A percentile compares a stretch with the other conserved stretches of the same genome.
Conservation (phyloP, 257 asterid genomes). For the Solanum paucissectum region DNA sequence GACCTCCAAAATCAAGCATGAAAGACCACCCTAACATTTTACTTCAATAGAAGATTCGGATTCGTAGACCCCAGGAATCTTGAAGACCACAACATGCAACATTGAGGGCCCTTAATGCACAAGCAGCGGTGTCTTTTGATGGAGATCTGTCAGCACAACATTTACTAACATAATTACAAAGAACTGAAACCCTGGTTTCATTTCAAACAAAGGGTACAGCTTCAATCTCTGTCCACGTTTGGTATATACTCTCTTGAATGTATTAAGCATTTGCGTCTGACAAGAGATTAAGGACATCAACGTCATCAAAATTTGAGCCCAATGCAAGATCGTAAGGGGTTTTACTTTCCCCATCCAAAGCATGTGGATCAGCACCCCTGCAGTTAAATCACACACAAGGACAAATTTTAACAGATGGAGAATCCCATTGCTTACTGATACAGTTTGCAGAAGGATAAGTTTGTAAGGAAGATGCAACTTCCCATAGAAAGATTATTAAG, state of each 20-base stretch:
- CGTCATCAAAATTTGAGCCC: conserved; percentile 54
- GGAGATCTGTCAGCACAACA: conserved; percentile 7
- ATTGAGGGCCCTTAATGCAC: conserved; percentile 1
- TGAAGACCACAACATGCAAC: not conserved
- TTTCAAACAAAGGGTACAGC: conserved; percentile 5
- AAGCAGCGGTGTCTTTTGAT: not conserved
- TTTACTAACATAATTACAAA: conserved; percentile 36
- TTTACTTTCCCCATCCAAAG: conserved; percentile 54
- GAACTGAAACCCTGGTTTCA: conserved; percentile 15
- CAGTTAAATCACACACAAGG: conserved; percentile 1
- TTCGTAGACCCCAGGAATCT: not conserved
- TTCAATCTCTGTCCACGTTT: not conserved
- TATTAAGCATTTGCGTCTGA: conserved; percentile 38
- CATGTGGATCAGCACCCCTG: conserved; percentile 91
- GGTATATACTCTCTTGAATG: not conserved
- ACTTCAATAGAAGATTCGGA: not conserved
- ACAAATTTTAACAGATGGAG: not conserved
- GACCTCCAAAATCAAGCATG: not conserved
- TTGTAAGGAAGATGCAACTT: not conserved
- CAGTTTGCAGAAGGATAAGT: not conserved
- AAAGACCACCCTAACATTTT: not conserved
- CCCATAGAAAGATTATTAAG: not conserved
- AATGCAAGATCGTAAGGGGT: conserved; percentile 43
- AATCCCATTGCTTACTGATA: not conserved
- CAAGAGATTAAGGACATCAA: conserved; percentile 55